Evolutionary conservation across 73 alveolate species (phyloP).

Genomic region (Symbiodinium natans): DNA sequence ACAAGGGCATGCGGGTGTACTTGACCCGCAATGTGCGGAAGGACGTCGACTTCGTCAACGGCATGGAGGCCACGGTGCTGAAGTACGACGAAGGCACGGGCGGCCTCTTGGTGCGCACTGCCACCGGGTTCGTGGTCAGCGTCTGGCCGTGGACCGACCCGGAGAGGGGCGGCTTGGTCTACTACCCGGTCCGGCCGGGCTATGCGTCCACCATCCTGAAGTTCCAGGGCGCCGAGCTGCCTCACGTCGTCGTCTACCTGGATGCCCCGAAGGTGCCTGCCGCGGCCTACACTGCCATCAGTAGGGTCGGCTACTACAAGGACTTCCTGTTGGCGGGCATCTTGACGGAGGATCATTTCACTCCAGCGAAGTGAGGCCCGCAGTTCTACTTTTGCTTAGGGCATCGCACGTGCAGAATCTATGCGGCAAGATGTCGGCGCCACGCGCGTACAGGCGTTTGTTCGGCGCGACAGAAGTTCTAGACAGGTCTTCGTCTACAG

Average conservation of each 20-base stretch:
- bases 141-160: constrained; percentile 24
- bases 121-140: not conserved
- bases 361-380: not conserved
- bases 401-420: too few species aligned
- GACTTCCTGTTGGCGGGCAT: constrained; percentile 5
- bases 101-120: not conserved
- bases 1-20: not conserved
- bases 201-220: constrained; percentile 30
- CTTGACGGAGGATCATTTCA: not conserved
- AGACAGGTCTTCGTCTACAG: too few species aligned
- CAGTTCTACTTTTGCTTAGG: too few species aligned
- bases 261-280: constrained; percentile 8
- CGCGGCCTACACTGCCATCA: constrained; percentile 49
- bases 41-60: constrained; percentile 43
- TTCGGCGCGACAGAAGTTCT: too few species aligned
- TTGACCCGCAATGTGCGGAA: constrained; percentile 22
- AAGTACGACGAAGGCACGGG: not conserved
- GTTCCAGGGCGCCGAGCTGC: constrained; percentile 38
- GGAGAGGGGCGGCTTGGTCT: not conserved
- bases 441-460: too few species aligned
- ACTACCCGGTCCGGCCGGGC: constrained; percentile 29
- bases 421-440: too few species aligned
- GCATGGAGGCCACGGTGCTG: constrained; percentile 20
- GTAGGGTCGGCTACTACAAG: not conserved
- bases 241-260: not conserved